phyloP scores from a whole-genome alignment of 2,329 filamentous ascomycete species.

The Ophiostoma australiae region DNA sequence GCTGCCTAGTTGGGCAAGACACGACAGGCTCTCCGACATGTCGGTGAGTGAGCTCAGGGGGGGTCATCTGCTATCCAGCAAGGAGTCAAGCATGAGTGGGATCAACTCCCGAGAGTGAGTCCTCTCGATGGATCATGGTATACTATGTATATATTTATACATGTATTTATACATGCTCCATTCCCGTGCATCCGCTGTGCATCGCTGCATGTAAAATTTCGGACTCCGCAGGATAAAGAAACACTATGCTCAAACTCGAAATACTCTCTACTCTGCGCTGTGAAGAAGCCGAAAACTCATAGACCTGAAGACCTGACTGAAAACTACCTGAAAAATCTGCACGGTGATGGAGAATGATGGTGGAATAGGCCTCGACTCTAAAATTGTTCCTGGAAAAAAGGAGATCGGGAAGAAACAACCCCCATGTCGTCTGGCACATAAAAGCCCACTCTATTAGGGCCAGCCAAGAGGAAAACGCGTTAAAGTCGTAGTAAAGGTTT shows the following conservation, averaged over 20 bases:
- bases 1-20: neutral
- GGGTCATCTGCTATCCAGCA: neutral
- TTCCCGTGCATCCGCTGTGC: neutral
- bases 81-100: neutral
- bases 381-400: neutral
- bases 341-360: slow-evolving; percentile 7
- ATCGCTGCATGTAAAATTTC: neutral
- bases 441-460: slow-evolving; percentile 18
- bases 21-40: neutral
- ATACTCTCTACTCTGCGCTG: neutral
- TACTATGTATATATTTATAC: neutral
- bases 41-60: slow-evolving; percentile 11
- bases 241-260: too few species aligned
- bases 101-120: neutral
- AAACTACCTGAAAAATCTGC: slow-evolving; percentile 11
- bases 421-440: slow-evolving; percentile 11
- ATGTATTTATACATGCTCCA: neutral
- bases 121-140: neutral
- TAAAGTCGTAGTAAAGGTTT: neutral
- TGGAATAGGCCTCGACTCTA: neutral
- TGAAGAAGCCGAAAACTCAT: neutral
- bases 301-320: neutral
- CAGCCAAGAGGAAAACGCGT: slow-evolving; percentile 1
- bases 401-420: neutral
- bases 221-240: neutral